These are phyloP conservation scores for Aureobasidium sp. DNA, from an alignment of 2,329 filamentous ascomycete genomes.

Conservation along the genomic window DNA sequence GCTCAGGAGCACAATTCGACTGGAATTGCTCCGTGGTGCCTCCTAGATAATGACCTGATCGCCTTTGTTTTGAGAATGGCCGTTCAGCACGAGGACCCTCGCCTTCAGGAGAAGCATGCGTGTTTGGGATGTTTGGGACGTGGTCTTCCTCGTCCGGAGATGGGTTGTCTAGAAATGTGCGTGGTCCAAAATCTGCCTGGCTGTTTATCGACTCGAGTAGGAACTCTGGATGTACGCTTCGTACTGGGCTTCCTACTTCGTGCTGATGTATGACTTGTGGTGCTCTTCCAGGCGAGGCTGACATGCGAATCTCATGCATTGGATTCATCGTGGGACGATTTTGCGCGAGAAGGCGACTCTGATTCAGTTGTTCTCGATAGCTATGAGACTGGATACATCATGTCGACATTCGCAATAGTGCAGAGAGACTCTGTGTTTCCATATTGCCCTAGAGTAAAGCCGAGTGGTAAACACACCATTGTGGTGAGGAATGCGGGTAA, in stretches of 20 bases:
- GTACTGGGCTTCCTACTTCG: constrained; percentile 25
- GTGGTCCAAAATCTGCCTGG: constrained; percentile 23
- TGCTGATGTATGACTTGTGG: constrained; percentile 26
- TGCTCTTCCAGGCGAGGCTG: constrained; percentile 27
- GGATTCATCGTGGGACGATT: neutral
- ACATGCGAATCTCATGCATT: constrained; percentile 20
- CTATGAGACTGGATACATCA: neutral
- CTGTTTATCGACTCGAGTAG: constrained; percentile 24
- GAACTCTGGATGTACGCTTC: constrained; percentile 28
- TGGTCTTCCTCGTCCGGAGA: constrained; percentile 8
- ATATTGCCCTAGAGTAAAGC: neutral
- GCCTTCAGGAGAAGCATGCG: neutral
- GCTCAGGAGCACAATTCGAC: constrained; percentile 11
- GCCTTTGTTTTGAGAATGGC: constrained; percentile 7
- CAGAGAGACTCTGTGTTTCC: neutral
- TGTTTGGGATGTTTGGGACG: neutral
- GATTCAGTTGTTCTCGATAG: neutral
- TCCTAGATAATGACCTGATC: constrained; percentile 14
- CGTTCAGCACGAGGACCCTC: neutral
- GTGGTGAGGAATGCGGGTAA: constrained; percentile 7
- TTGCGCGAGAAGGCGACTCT: neutral
- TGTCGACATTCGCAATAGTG: neutral
- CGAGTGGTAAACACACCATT: constrained; percentile 8
- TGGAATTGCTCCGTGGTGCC: constrained; percentile 9
- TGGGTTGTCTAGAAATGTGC: constrained; percentile 29